These are phyloP conservation scores for Euphrasia arctica DNA, from an alignment of 305 asterid species.

Conservation along the genomic window DNA sequence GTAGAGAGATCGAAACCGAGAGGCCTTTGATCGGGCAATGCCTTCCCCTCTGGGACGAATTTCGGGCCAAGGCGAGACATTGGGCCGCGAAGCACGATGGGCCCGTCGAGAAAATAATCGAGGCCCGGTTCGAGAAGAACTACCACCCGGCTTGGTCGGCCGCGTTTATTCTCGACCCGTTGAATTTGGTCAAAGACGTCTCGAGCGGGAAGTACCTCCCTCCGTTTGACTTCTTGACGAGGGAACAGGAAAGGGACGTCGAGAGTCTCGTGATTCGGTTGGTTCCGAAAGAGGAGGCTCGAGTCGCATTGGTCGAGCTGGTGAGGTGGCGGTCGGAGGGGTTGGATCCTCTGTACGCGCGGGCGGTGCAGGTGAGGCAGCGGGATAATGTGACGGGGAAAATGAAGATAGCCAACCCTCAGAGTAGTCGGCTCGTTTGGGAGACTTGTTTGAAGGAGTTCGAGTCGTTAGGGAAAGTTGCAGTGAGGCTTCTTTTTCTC, in stretches of 20 bases:
- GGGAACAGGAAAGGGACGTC: conserved; percentile 75
- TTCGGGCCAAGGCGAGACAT: conserved; percentile 50
- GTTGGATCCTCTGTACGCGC: conserved; percentile 76
- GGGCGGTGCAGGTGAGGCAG: conserved; percentile 70
- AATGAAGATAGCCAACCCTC: conserved; percentile 72
- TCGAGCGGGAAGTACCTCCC: conserved; percentile 73
- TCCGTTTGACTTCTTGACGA: conserved; percentile 62
- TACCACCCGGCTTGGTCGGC: conserved; percentile 91
- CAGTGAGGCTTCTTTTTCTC: conserved; percentile 68
- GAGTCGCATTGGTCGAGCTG: conserved; percentile 76
- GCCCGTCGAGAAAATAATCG: conserved; percentile 53
- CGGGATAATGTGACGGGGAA: conserved; percentile 69
- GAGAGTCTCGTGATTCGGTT: conserved; percentile 68
- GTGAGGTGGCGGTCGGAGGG: conserved; percentile 92
- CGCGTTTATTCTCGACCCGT: conserved; percentile 75
- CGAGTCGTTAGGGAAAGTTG: conserved; percentile 66
- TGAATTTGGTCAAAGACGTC: conserved; percentile 53
- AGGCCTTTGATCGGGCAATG: conserved; percentile 76
- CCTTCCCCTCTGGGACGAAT: conserved; percentile 79
- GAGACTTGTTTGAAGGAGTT: conserved; percentile 69
- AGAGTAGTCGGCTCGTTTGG: conserved; percentile 82
- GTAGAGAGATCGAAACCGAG: conserved; percentile 57
- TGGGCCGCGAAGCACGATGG: conserved; percentile 65
- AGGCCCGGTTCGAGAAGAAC: conserved; percentile 57
- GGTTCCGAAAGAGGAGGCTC: conserved; percentile 74